Conservation (phyloP, 768 basidiomycete species). For the Suillus lakei region DNA sequence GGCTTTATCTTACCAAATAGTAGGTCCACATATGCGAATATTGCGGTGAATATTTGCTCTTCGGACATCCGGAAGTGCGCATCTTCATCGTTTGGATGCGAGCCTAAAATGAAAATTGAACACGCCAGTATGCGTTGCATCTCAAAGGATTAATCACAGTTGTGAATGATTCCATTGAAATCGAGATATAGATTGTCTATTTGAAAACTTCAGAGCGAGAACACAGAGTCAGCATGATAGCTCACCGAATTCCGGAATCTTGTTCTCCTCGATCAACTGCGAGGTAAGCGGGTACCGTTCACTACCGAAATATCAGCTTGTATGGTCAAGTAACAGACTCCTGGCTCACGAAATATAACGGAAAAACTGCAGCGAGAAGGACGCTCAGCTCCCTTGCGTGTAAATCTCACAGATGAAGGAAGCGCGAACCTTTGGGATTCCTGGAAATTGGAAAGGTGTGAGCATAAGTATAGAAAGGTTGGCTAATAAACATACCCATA, state of each 20-base stretch:
- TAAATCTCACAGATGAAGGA: background rate
- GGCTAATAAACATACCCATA: background rate
- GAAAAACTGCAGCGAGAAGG: slow-evolving; percentile 71
- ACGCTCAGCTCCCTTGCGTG: slow-evolving; percentile 12
- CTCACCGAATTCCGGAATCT: slow-evolving; percentile 96
- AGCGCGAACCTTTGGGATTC: slow-evolving; percentile 66
- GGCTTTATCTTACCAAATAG: slow-evolving; percentile 98
- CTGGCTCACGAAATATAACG: slow-evolving; percentile 86
- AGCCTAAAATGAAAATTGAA: slow-evolving; percentile 49
- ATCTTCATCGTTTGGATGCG: slow-evolving; percentile 96
- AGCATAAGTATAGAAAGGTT: slow-evolving; percentile 1
- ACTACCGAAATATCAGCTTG: slow-evolving; percentile 44
- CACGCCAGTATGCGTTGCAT: background rate
- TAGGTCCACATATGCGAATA: slow-evolving; percentile 96
- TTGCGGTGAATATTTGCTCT: slow-evolving; percentile 96
- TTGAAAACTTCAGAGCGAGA: slow-evolving; percentile 19
- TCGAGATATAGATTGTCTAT: slow-evolving; percentile 91
- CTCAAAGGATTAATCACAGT: slow-evolving; percentile 47
- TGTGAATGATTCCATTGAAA: slow-evolving; percentile 93
- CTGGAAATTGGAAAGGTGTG: slow-evolving; percentile 29
- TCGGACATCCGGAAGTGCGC: slow-evolving; percentile 95
- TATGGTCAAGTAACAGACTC: background rate
- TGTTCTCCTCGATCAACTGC: slow-evolving; percentile 96
- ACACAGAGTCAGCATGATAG: background rate
- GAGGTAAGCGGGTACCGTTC: slow-evolving; percentile 99